Evolutionary conservation across 2,329 filamentous ascomycete species (phyloP).

Genomic region (Zymoseptoria pseudotritici): DNA sequence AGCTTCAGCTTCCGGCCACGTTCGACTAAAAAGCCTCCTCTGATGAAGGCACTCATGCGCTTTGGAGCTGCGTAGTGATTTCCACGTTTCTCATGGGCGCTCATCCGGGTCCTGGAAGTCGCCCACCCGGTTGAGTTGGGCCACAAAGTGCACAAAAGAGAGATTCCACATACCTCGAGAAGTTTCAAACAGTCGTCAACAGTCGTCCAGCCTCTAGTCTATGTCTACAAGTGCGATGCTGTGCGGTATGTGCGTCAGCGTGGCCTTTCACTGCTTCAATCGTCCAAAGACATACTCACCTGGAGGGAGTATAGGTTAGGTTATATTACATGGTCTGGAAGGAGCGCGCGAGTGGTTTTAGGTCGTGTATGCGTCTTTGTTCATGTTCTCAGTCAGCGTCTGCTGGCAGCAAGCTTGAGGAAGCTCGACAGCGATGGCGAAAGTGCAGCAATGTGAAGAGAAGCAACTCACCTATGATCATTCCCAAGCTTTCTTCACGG

Average conservation of each 20-base stretch:
- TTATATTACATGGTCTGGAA: constrained; percentile 25
- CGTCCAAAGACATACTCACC: constrained; percentile 8
- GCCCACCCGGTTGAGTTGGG: too few relatives aligned
- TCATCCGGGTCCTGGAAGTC: too few relatives aligned
- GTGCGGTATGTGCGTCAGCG: neutral
- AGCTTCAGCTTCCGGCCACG: too few relatives aligned
- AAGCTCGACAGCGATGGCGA: constrained; percentile 1
- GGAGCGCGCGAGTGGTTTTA: constrained; percentile 12
- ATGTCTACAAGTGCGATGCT: constrained; percentile 26
- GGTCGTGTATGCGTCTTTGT: constrained; percentile 19
- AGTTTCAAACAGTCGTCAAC: constrained; percentile 14
- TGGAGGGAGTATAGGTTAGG: constrained; percentile 13
- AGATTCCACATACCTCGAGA: neutral
- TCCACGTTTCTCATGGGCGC: too few relatives aligned
- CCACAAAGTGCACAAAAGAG: too few relatives aligned
- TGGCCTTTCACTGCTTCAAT: neutral
- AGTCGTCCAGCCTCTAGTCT: constrained; percentile 28
- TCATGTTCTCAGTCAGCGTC: constrained; percentile 2
- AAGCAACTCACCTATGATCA: constrained; percentile 23
- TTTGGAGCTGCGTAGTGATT: too few relatives aligned
- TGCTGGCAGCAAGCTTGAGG: neutral
- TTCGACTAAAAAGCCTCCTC: too few relatives aligned
- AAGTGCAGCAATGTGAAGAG: neutral
- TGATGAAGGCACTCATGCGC: too few relatives aligned
- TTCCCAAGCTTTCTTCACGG: constrained; percentile 11